Base-by-base conservation (phyloP, 352 stramenopile genomes). In the Phytophthora quininea region DNA sequence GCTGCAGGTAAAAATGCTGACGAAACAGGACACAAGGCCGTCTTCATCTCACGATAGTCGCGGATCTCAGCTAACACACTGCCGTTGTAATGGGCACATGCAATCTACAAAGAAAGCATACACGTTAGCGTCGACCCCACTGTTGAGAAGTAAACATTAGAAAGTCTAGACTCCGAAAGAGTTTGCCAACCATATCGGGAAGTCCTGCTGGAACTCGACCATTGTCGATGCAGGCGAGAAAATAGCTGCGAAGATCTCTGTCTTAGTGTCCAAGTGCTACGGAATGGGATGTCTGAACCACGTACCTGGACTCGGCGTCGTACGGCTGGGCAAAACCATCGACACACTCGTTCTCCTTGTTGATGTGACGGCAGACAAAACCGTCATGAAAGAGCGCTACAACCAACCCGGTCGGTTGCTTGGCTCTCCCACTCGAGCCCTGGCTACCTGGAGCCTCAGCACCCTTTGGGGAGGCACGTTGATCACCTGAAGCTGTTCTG, bases 291-390 rank as follows among this genome's bases (percentile, higher is more conserved):
- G 49, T 59, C 35, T 51, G 29, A 63, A 29, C 46, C 48, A 67
- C 64, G 46, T 27, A 92, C 84, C 82, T 85, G 6, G 80, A 86
- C 19, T 86, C 82, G n/a, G 61, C 69, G 50, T 92, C 84, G 58
- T 90, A 92, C 24, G 84, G 84, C 68, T 92, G 84, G 12, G 80
- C 81, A 32, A 90, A 92, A 2, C 84, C 84, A 19, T 92, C 82
- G 54, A 90, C 61, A 47, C 74, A 77, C 35, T 84, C 76, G 35
- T 73, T 78, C 47, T 77, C 69, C 33, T 72, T 74, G 27, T 82
- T 88, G 38, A 74, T 79, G 54, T 92, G 82, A 19, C 80, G 80
- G 19, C 84, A 92, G 32, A 92, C 82, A 64, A 90, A 92, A 3
- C 73, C 84, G 30, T 92, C 76, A 29, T 71, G 70, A 59, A 90